Conservation (phyloP, 441 rosid species). For the Pelargonium fulgidum region DNA sequence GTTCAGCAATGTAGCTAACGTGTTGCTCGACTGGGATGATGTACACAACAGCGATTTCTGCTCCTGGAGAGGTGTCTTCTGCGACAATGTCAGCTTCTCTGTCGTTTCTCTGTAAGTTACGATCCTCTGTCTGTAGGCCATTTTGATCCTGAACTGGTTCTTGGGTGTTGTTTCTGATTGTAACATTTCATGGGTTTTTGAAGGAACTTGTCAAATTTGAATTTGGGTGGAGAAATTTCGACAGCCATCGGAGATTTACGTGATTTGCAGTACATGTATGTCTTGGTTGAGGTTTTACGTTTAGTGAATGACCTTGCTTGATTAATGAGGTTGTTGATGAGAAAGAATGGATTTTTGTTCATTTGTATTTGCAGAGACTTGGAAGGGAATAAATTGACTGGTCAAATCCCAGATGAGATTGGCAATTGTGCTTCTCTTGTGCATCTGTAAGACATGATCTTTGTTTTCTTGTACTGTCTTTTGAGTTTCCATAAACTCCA, state of each 20-base stretch:
- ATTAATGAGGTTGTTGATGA: too few species aligned
- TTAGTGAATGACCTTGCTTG: too few species aligned
- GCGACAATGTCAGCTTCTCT: constrained; percentile 49
- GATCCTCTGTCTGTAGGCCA: not conserved
- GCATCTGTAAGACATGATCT: constrained; percentile 37
- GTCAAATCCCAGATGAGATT: constrained; percentile 89
- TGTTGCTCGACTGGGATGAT: constrained; percentile 74
- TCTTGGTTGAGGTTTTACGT: not conserved
- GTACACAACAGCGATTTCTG: constrained; percentile 56
- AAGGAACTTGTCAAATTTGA: constrained; percentile 73
- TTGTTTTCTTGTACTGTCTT: not conserved
- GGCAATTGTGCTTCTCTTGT: constrained; percentile 68
- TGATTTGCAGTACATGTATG: constrained; percentile 64
- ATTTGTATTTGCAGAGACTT: constrained; percentile 46
- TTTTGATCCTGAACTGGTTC: not conserved
- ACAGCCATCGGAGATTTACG: constrained; percentile 67
- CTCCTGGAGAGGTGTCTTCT: constrained; percentile 81
- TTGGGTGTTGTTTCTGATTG: not conserved
- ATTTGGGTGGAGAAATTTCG: constrained; percentile 86
- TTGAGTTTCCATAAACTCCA: not conserved
- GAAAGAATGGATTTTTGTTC: not conserved
- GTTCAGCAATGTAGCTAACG: constrained; percentile 62
- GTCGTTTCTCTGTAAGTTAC: constrained; percentile 70
- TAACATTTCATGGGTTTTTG: not conserved
- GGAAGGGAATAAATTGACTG: constrained; percentile 63